Evolutionary conservation across 352 stramenopile species (phyloP).

Genomic region (Globisporangium alternatum): DNA sequence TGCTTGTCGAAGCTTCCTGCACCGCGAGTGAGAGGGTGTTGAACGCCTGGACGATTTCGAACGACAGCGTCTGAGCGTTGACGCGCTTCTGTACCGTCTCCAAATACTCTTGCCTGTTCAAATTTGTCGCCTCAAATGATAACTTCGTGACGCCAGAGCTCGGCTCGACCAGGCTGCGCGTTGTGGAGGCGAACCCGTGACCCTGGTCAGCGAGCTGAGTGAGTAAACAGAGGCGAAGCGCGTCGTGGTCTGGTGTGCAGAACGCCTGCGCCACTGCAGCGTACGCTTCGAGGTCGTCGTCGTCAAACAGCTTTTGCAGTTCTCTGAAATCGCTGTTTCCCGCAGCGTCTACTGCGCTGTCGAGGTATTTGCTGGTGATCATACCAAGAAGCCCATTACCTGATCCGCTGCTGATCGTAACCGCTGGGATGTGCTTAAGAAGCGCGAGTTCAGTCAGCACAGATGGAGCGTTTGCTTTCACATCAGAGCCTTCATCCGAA

Average conservation of each 20-base stretch:
- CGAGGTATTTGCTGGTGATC: slow-evolving; percentile 1
- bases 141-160: neutral
- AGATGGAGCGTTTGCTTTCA: neutral
- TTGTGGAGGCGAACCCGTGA: neutral
- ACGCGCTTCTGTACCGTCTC: slow-evolving; percentile 1
- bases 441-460: slow-evolving; percentile 1
- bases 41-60: neutral
- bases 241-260: neutral
- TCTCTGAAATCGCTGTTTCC: neutral
- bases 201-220: neutral
- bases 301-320: neutral
- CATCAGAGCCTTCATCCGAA: neutral
- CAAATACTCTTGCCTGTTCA: neutral
- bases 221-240: neutral
- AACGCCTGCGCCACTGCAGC: neutral
- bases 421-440: neutral
- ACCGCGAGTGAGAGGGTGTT: neutral
- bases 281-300: neutral
- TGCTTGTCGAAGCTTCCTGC: neutral
- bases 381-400: neutral
- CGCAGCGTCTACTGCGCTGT: neutral
- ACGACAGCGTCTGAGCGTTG: neutral
- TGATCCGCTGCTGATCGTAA: neutral
- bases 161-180: neutral
- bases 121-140: neutral